phyloP scores from a whole-genome alignment of 192 early-diverging fungal genomes.

The Phlyctochytrium planicorne region DNA sequence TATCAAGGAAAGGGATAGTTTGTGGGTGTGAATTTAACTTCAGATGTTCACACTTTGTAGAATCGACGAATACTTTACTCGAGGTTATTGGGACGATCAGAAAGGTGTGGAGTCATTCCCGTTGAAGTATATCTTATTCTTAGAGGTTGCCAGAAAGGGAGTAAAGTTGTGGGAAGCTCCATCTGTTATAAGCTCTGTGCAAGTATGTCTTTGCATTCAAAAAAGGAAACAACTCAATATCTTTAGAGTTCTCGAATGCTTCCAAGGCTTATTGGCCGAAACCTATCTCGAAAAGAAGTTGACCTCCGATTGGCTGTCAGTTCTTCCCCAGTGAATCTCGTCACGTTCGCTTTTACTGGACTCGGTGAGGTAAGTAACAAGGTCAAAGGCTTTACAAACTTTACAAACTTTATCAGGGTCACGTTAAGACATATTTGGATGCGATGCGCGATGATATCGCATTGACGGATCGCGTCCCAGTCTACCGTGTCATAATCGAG shows the following conservation, averaged over 20 bases:
- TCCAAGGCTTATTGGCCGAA: slow-evolving; percentile 32
- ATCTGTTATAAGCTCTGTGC: slow-evolving; percentile 9
- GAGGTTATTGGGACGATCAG: slow-evolving; percentile 40
- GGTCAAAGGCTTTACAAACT: not conserved
- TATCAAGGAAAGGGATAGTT: slow-evolving; percentile 22
- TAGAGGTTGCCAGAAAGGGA: slow-evolving; percentile 43
- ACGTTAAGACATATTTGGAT: slow-evolving; percentile 27
- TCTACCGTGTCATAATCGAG: slow-evolving; percentile 41
- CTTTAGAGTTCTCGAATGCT: no score
- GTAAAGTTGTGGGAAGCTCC: slow-evolving; percentile 51
- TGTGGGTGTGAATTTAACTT: slow-evolving; percentile 18
- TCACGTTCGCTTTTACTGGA: slow-evolving; percentile 41
- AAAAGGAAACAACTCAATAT: no score
- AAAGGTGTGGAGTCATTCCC: slow-evolving; percentile 26
- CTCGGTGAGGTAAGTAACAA: slow-evolving; percentile 36
- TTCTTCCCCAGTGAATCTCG: slow-evolving; percentile 26
- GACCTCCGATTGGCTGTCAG: slow-evolving; percentile 29
- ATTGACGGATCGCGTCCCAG: slow-evolving; percentile 7
- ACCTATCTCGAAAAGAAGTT: slow-evolving; percentile 29
- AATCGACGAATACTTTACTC: no score
- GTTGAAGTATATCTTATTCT: slow-evolving; percentile 6
- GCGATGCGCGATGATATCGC: slow-evolving; percentile 35
- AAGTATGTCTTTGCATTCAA: no score
- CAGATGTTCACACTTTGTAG: no score
- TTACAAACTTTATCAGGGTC: slow-evolving; percentile 16